Base-by-base conservation (phyloP, 2,329 filamentous ascomycete genomes). In the Acrocalymma vagum region DNA sequence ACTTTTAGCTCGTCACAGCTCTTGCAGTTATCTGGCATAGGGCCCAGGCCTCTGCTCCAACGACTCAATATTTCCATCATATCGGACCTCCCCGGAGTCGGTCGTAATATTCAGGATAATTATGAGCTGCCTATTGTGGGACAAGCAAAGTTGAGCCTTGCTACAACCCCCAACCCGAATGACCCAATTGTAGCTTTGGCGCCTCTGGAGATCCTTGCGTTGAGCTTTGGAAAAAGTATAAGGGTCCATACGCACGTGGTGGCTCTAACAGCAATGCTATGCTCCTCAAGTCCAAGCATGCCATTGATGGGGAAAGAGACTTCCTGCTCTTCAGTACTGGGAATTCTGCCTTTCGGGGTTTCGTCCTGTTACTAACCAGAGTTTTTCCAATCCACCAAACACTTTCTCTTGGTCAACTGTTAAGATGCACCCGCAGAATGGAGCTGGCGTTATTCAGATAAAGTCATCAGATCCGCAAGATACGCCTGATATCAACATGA, bases 1-100 rank as follows among this genome's bases (percentile, higher is more conserved):
- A 76, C 80, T 1, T 85, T 80, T 62, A 81, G 85, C 63, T 78
- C 78, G 2, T 82, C 82, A 2, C 83, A 86, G 62, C 62, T 87
- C 3, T 77, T 87, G 4, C 79, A 83, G 66, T 76, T 86, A 1
- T 81, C 75, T 41, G 84, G 84, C 8, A 76, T 87, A 25, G 83
- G 84, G 0, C 81, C 81, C 0, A 57, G 65, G 8, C 55, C 67
- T 0, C 75, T 82, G 44, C 76, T 87, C 6, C 43, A 73, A 7
- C 70, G 72, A 31, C 74, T 79, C 56, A 67, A 71, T 10, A 85
- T 86, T 46, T 53, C 72, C 2, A 65, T 79, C 0, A 48, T 83
- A 11, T 69, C 76, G 3, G 72, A 85, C 48, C 77, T 81, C 1
- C 55, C 53, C 8, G 53, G 45, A 5, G 55, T 56, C 5, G 58